phyloP scores from a whole-genome alignment of 2,329 filamentous ascomycete genomes.

The Didymella pomorum region DNA sequence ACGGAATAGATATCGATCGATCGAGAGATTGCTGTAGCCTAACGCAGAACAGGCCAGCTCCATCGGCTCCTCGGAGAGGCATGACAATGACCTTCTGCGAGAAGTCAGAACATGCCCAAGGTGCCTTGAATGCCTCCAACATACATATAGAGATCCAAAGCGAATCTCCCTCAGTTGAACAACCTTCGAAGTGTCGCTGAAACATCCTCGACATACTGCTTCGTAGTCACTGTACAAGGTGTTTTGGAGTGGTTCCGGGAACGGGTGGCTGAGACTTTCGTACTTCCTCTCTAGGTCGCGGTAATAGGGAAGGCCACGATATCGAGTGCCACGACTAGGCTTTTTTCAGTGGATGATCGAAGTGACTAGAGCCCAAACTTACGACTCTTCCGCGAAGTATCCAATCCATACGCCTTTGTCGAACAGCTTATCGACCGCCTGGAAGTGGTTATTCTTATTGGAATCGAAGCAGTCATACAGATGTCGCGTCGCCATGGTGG shows the following conservation, averaged over 20 bases:
- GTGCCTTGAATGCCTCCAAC: background rate
- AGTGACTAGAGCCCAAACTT: background rate
- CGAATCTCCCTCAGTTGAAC: slow-evolving; percentile 30
- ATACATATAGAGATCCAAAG: background rate
- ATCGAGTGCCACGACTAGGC: background rate
- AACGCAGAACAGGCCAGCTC: slow-evolving; percentile 31
- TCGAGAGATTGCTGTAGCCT: slow-evolving; percentile 26
- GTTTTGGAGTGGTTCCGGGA: background rate
- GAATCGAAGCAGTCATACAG: slow-evolving; percentile 24
- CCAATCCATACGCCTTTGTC: slow-evolving; percentile 34
- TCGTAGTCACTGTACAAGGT: slow-evolving; percentile 12
- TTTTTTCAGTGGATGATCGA: background rate
- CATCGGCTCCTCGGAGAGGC: slow-evolving; percentile 26
- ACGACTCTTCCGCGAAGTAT: slow-evolving; percentile 25
- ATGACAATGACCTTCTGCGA: slow-evolving; percentile 30
- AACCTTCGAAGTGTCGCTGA: slow-evolving; percentile 13
- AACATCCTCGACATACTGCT: slow-evolving; percentile 34
- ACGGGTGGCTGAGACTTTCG: background rate
- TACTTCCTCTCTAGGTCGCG: slow-evolving; percentile 10
- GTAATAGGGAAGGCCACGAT: slow-evolving; percentile 5
- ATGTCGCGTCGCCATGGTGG: background rate
- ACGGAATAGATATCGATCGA: slow-evolving; percentile 26
- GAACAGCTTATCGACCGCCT: slow-evolving; percentile 25
- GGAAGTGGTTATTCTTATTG: slow-evolving; percentile 22
- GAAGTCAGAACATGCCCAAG: slow-evolving; percentile 1